These are phyloP conservation scores for Termitomyces sp. DNA, from an alignment of 768 basidiomycete species.

Conservation along the genomic window DNA sequence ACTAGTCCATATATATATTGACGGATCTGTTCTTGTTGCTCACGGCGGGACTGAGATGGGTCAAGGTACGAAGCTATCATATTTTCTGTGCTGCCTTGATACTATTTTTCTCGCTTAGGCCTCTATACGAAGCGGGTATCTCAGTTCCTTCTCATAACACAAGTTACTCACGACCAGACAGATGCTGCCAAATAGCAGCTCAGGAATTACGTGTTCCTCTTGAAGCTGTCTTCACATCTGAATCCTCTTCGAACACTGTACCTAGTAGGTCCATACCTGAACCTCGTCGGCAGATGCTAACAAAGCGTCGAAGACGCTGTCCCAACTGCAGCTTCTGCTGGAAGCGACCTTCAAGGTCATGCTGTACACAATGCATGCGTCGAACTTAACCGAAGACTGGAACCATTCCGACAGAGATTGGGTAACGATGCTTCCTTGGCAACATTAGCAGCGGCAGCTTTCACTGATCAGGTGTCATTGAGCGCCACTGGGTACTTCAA, in stretches of 20 bases:
- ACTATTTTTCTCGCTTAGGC: not conserved
- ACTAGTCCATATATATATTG: slow-evolving; percentile 14
- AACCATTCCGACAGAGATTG: slow-evolving; percentile 11
- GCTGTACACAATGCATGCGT: slow-evolving; percentile 16
- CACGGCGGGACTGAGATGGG: slow-evolving; percentile 17
- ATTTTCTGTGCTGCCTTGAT: not conserved
- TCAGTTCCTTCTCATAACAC: not conserved
- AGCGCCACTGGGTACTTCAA: slow-evolving; percentile 13
- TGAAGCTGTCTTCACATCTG: slow-evolving; percentile 12
- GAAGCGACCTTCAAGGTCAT: slow-evolving; percentile 14
- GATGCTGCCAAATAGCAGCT: slow-evolving; percentile 15
- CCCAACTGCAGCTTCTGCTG: slow-evolving; percentile 11
- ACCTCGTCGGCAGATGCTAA: not conserved
- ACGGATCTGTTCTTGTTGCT: slow-evolving; percentile 14
- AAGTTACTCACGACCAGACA: not conserved
- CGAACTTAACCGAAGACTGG: slow-evolving; percentile 12
- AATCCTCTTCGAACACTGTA: slow-evolving; percentile 12
- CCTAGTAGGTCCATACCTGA: slow-evolving; percentile 6
- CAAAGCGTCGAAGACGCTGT: not conserved
- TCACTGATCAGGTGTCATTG: slow-evolving; percentile 12
- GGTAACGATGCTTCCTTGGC: slow-evolving; percentile 9
- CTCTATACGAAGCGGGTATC: slow-evolving; percentile 4
- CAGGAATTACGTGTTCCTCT: slow-evolving; percentile 12
- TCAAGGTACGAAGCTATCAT: slow-evolving; percentile 5
- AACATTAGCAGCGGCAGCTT: slow-evolving; percentile 10